phyloP scores from a whole-genome alignment of 2,329 filamentous ascomycete genomes.

The Chrysoporthe deuterocubensis region DNA sequence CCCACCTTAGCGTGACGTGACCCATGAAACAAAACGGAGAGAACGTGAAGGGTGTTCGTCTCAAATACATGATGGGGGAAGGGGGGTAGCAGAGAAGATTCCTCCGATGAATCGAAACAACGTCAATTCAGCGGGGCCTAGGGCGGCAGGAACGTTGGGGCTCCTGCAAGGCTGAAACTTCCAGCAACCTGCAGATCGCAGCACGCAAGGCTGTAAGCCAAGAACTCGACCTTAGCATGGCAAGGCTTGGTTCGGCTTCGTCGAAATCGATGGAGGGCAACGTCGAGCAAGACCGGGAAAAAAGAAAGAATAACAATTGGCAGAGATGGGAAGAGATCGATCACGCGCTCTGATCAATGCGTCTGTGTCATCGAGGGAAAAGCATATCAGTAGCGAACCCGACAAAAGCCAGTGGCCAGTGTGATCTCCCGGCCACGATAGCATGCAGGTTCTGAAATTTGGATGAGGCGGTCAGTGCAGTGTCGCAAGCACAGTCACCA shows the following conservation, averaged over 20 bases:
- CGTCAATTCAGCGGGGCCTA: background rate
- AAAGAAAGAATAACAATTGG: background rate
- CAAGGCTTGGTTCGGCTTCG: background rate
- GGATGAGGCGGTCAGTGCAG: background rate
- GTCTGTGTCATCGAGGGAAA: background rate
- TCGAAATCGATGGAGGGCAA: background rate
- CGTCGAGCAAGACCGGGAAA: too few relatives aligned
- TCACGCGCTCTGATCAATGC: background rate
- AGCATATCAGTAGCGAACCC: background rate
- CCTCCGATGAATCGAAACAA: background rate
- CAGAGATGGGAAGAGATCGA: background rate
- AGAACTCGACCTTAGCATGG: background rate
- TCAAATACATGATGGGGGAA: slow-evolving; percentile 10
- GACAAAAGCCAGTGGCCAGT: background rate
- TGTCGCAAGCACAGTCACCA: slow-evolving; percentile 2
- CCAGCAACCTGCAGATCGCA: background rate
- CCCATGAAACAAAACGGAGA: background rate
- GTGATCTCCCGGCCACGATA: background rate
- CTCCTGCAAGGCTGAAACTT: slow-evolving; percentile 26
- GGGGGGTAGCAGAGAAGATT: background rate
- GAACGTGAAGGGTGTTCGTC: slow-evolving; percentile 24
- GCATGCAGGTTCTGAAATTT: background rate
- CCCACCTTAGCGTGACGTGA: slow-evolving; percentile 7
- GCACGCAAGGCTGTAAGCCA: slow-evolving; percentile 1
- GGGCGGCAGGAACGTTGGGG: slow-evolving; percentile 14